Evolutionary conservation across 1,139 yeast species (phyloP).

Genomic region (Kodamaea arcana): DNA sequence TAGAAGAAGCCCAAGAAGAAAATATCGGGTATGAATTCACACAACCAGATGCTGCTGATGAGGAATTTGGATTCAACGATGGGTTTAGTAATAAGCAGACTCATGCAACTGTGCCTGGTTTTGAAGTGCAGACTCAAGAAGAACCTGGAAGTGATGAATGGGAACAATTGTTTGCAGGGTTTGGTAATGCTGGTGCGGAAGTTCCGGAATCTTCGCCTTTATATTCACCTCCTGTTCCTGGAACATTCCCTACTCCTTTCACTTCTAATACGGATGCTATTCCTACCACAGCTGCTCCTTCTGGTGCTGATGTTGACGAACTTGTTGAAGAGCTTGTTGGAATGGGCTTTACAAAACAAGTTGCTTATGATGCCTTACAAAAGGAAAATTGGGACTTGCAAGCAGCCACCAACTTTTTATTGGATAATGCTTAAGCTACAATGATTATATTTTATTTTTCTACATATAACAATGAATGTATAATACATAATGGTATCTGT

Average conservation of each 20-base stretch:
- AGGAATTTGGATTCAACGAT: constrained; percentile 30
- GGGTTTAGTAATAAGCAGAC: constrained; percentile 33
- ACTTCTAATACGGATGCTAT: constrained; percentile 5
- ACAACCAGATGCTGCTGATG: constrained; percentile 26
- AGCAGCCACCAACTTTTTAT: constrained; percentile 76
- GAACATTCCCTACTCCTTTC: neutral
- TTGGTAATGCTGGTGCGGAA: constrained; percentile 51
- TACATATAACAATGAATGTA: neutral
- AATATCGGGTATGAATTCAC: constrained; percentile 31
- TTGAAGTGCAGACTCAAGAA: constrained; percentile 13
- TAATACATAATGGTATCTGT: too few relatives aligned
- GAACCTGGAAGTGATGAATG: constrained; percentile 66
- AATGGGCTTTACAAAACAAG: constrained; percentile 78
- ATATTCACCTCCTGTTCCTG: constrained; percentile 6
- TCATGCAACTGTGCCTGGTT: constrained; percentile 27
- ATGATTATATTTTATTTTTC: constrained; percentile 1
- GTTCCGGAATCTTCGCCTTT: constrained; percentile 4
- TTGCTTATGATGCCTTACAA: constrained; percentile 65
- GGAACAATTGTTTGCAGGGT: constrained; percentile 92
- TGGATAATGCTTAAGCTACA: constrained; percentile 56
- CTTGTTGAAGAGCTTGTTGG: constrained; percentile 75
- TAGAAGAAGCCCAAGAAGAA: constrained; percentile 48
- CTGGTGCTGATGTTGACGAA: constrained; percentile 19
- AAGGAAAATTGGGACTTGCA: constrained; percentile 72
- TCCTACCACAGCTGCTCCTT: constrained; percentile 6